Evolutionary conservation across 2,329 filamentous ascomycete species (phyloP), one percentile per base, ranked within the genome.

Genomic region (Neopestalotiopsis sp.): DNA sequence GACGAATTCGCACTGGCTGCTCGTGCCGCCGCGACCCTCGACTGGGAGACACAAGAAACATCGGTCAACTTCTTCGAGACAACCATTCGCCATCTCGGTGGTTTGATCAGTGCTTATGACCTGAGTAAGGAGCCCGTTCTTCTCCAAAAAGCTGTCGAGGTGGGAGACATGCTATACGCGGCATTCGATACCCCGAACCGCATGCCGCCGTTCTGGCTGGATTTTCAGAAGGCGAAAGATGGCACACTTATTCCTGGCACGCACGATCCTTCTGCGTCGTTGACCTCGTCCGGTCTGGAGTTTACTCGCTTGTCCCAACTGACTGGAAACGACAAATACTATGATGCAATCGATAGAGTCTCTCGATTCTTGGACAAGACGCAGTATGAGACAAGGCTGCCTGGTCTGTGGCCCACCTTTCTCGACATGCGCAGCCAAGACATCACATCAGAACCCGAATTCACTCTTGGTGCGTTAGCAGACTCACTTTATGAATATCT

Each of bases 321-420:
- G 68, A 93, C 91, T 0, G 88, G 88, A 66, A 83, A 93, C 69
- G 78, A 85, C 67, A 92, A 90, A 74, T 94, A 92, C 79, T 94
- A 91, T 75, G 93, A 95, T 76, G 93, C 92, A 1, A 87, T 94
- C 68, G 90, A 91, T 68, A 87, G 92, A 12, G 88, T 97, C 63
- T 93, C 91, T 10, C 86, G 91, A 68, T 87, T 90, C 28, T 84
- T 97, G 20, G 86, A 91, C 66, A 82, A 84, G 52, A 87, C 88
- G 67, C 93, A 96, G 79, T 89, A 90, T 74, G 79, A 84, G 4
- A 94, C 93, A 0, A 84, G 82, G n/a, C 78, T 95, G 5, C 93
- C 93, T 0, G 93, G 94, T 2, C 86, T 96, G 83, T 96, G 91
- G 91, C 92, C 92, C 1, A 84, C 87, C 28, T 82, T 83, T 63